A percentile compares a stretch with the other conserved stretches of the same genome.
Conservation (phyloP, 352 stramenopile genomes). For the Phytopythium montanum region DNA sequence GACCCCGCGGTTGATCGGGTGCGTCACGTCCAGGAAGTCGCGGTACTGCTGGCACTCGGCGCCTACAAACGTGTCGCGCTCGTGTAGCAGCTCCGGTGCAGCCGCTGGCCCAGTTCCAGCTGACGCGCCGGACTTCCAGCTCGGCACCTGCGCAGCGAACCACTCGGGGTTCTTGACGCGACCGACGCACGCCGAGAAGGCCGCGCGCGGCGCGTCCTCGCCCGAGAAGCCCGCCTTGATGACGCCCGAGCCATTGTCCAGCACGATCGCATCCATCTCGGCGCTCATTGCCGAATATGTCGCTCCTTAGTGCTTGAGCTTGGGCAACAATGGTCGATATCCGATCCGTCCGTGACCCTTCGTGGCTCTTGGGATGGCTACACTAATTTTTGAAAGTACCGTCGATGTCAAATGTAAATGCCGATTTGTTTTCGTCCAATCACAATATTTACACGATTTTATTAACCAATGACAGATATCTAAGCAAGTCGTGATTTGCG, state of each 20-base stretch:
- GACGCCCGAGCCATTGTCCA: conserved; percentile 83
- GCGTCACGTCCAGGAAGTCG: conserved; percentile 60
- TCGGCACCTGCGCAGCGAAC: conserved; percentile 58
- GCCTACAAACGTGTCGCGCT: conserved; percentile 70
- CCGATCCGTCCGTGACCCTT: conserved; percentile 23
- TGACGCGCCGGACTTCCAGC: conserved; percentile 29
- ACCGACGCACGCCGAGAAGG: conserved; percentile 69
- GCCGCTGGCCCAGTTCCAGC: not conserved
- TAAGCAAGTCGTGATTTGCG: not conserved
- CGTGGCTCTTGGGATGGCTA: conserved; percentile 1
- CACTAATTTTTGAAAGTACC: conserved; percentile 1
- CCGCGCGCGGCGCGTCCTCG: conserved; percentile 75
- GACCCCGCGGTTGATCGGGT: conserved; percentile 75
- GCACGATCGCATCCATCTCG: conserved; percentile 72
- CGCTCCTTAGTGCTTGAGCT: not conserved
- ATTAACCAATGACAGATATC: conserved; percentile 14
- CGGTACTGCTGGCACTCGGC: conserved; percentile 60
- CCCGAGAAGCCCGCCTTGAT: conserved; percentile 83
- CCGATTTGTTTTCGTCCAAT: conserved; percentile 10
- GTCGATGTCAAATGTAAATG: not conserved
- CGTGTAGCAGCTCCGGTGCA: conserved; percentile 48
- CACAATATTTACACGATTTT: conserved; percentile 4
- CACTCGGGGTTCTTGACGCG: conserved; percentile 79
- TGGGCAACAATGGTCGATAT: not conserved
- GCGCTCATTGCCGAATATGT: conserved; percentile 2